Base-by-base conservation (phyloP, 2,329 filamentous ascomycete genomes). In the Ophiosphaerella narmari region DNA sequence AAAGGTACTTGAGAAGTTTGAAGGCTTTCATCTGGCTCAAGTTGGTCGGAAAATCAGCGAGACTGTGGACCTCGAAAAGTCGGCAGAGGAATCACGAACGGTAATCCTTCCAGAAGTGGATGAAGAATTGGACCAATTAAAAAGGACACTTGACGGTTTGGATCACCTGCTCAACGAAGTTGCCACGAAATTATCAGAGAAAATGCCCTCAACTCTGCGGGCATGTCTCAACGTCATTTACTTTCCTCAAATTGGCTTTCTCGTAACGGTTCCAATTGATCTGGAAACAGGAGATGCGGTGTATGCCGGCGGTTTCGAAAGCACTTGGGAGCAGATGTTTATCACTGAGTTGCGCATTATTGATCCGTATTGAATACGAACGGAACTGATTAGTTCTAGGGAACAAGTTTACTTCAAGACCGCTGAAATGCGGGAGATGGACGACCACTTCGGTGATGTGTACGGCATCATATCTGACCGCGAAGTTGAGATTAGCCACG, bases 241-340 rank as follows among this genome's bases (percentile, higher is more conserved):
- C 69, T 88, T 96, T 54, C 93, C 92, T 0, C 91, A 96, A 64
- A 83, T 97, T 33, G 94, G 94, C 0, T 99, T 97, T 67, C 82
- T 97, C 33, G 89, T 91, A 2, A 86, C 88, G 0, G 86, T 96
- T 13, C 81, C 82, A 2, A 72, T 86, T 3, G 83, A 91, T 59
- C 75, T 79, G 12, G 70, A 77, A 1, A 85, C 81, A 1, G 84
- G 84, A 0, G 75, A 79, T 39, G 82, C 83, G 0, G 76, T 82
- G 9, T 92, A 87, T 58, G 80, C 85, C 59, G 89, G 89, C 1
- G 68, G 77, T 3, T 67, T 76, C 1, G 77, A 80, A 13, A 85
- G 86, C 48, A 73, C 74, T 0, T 99, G 93, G 94, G 84, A 91
- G 52, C 83, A 84, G 48, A 85, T 89, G 67, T 96, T 97, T 61